phyloP scores from a whole-genome alignment of 257 asterid species.

The Solanum virginianum region DNA sequence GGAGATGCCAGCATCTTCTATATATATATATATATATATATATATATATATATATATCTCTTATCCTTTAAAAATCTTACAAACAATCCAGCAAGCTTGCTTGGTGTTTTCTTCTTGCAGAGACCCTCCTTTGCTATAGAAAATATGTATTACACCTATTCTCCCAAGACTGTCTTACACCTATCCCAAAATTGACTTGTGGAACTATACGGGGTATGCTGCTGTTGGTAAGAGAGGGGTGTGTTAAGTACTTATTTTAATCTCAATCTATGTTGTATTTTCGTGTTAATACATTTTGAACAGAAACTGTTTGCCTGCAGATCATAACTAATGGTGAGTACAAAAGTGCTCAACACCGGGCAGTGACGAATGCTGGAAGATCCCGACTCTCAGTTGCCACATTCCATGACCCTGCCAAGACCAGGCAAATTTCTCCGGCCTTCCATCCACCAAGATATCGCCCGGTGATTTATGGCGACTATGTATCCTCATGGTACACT shows the following conservation, averaged over 20 bases:
- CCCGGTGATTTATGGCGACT: conserved; percentile 56
- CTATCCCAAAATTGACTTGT: background rate
- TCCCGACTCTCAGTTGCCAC: conserved; percentile 81
- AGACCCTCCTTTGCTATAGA: background rate
- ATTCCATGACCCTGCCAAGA: conserved; percentile 81
- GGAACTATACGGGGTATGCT: background rate
- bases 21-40: too few species aligned
- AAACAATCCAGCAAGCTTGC: too few species aligned
- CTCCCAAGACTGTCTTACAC: background rate
- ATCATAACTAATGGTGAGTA: conserved; percentile 71
- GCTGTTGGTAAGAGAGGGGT: background rate
- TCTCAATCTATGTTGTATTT: background rate
- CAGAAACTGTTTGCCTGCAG: conserved; percentile 16
- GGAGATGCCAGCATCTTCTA: too few species aligned
- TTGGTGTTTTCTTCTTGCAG: background rate
- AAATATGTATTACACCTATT: background rate
- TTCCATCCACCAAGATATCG: conserved; percentile 48
- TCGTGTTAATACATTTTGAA: background rate
- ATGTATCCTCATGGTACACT: conserved; percentile 77
- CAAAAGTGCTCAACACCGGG: conserved; percentile 70
- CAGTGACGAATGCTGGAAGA: conserved; percentile 50
- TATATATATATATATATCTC: too few species aligned
- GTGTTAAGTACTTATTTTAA: background rate
- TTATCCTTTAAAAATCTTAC: too few species aligned
- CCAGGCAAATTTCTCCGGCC: conserved; percentile 40